These are phyloP conservation scores for Penicillium fimorum DNA, from an alignment of 495 filamentous ascomycete genomes.

Conservation along the genomic window DNA sequence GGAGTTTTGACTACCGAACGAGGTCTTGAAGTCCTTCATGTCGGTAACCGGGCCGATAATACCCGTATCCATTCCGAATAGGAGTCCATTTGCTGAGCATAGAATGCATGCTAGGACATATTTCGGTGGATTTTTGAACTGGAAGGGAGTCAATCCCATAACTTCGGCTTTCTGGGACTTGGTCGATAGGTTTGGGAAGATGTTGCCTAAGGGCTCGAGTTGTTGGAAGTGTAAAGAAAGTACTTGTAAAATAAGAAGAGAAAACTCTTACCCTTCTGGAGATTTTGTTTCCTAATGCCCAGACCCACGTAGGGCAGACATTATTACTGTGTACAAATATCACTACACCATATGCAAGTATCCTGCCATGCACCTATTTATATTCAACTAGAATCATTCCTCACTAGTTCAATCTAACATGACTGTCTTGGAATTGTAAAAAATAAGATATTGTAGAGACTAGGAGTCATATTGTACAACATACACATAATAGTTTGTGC, in stretches of 20 bases:
- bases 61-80: conserved; percentile 55
- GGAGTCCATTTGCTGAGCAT: conserved; percentile 8
- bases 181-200: background rate
- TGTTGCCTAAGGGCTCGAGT: background rate
- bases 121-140: conserved; percentile 2
- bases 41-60: conserved; percentile 61
- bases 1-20: conserved; percentile 53
- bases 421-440: background rate
- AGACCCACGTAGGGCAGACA: background rate
- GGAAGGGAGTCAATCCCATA: conserved; percentile 1
- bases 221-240: background rate
- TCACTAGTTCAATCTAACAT: background rate
- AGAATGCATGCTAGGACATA: conserved; percentile 22
- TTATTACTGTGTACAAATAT: background rate
- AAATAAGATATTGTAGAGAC: background rate
- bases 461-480: background rate
- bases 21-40: conserved; percentile 54
- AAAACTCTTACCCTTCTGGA: background rate
- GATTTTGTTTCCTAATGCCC: background rate
- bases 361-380: background rate
- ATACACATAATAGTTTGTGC: background rate
- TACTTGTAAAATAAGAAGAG: background rate
- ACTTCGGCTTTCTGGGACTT: background rate
- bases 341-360: background rate
- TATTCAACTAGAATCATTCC: background rate